Evolutionary conservation across 352 stramenopile species (phyloP).

Genomic region (Aphanomyces cochlioides): DNA sequence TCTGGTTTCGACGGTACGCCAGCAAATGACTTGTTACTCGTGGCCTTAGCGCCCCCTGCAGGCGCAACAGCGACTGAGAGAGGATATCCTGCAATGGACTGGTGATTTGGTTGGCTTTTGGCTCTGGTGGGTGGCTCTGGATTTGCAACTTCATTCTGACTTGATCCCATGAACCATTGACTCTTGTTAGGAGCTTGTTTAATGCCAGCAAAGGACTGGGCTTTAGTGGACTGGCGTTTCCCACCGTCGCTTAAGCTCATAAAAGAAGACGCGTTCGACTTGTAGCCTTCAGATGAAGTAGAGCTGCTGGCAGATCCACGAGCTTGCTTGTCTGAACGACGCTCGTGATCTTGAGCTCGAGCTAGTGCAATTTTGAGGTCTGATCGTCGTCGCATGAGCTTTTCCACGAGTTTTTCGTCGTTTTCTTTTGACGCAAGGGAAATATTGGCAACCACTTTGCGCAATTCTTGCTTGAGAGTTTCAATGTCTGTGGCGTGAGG

Average conservation of each 20-base stretch:
- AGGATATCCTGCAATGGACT: too few species aligned
- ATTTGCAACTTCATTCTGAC: too few species aligned
- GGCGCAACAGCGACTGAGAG: too few species aligned
- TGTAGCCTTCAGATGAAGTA: neutral
- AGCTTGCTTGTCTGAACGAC: neutral
- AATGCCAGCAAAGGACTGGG: neutral
- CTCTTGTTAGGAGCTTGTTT: too few species aligned
- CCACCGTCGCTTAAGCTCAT: too few species aligned
- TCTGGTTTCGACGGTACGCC: too few species aligned
- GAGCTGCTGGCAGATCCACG: neutral
- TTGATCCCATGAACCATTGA: too few species aligned
- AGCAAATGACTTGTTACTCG: too few species aligned
- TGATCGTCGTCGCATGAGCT: constrained; percentile 7
- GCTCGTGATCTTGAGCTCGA: neutral
- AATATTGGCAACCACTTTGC: constrained; percentile 15
- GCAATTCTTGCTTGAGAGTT: constrained; percentile 19
- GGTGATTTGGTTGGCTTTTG: too few species aligned
- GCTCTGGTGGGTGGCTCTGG: too few species aligned
- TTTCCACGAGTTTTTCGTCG: constrained; percentile 4
- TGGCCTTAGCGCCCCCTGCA: too few species aligned
- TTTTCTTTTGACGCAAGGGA: constrained; percentile 8
- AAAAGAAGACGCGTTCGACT: too few species aligned
- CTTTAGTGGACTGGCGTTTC: neutral
- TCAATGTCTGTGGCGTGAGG: neutral
- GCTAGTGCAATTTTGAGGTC: constrained; percentile 7